These are phyloP conservation scores for Groenewaldozyma tartarivorans DNA, from an alignment of 805 yeast species.

Conservation along the genomic window DNA sequence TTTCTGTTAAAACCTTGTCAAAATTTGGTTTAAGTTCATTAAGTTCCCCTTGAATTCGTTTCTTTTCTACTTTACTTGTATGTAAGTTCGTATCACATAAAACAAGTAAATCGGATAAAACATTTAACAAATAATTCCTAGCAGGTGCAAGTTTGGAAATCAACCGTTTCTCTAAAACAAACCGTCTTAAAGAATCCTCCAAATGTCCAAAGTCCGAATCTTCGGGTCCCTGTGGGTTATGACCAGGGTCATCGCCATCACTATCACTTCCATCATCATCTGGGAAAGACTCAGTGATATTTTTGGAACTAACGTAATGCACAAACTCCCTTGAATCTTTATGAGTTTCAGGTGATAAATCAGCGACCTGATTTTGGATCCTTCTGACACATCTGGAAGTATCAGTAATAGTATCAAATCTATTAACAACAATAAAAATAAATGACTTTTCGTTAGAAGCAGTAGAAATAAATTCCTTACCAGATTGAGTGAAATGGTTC, in stretches of 20 bases:
- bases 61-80: slow-evolving; percentile 42
- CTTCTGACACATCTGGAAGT: slow-evolving; percentile 67
- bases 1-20: slow-evolving; percentile 42
- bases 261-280: slow-evolving; percentile 30
- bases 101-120: slow-evolving; percentile 53
- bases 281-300: slow-evolving; percentile 32
- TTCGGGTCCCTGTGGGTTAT: slow-evolving; percentile 23
- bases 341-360: slow-evolving; percentile 80
- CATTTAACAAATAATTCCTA: slow-evolving; percentile 67
- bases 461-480: slow-evolving; percentile 82
- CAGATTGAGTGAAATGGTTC: slow-evolving; percentile 89
- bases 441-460: slow-evolving; percentile 88
- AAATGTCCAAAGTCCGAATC: slow-evolving; percentile 54
- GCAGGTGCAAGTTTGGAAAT: slow-evolving; percentile 88
- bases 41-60: slow-evolving; percentile 39
- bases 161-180: slow-evolving; percentile 82
- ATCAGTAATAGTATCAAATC: slow-evolving; percentile 78
- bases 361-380: slow-evolving; percentile 77
- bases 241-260: slow-evolving; percentile 31
- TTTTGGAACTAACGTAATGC: slow-evolving; percentile 74
- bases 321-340: slow-evolving; percentile 86
- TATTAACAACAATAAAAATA: slow-evolving; percentile 88
- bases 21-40: slow-evolving; percentile 54
- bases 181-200: slow-evolving; percentile 76
- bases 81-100: slow-evolving; percentile 56